Evolutionary conservation across 1,284 basidiomycete genomes (phyloP).

Genomic region (Peniophora sp.): DNA sequence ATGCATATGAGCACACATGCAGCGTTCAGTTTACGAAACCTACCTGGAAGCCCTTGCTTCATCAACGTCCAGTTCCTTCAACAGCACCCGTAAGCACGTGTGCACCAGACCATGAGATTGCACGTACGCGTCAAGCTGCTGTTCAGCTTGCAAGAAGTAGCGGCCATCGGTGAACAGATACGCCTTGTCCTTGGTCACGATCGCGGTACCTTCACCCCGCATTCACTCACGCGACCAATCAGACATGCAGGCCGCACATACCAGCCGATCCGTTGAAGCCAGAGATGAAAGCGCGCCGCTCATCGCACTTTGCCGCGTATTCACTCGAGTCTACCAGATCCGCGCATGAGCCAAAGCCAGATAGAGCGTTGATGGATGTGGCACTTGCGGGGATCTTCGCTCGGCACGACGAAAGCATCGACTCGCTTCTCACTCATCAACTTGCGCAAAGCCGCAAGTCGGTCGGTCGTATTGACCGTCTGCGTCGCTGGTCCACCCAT

Average conservation of each 20-base stretch:
- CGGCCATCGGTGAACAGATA: constrained; percentile 89
- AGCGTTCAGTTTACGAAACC: constrained; percentile 1
- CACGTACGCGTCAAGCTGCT: constrained; percentile 76
- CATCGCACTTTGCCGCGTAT: constrained; percentile 80
- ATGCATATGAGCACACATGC: constrained; percentile 1
- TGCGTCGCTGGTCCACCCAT: constrained; percentile 31
- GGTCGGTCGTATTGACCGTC: constrained; percentile 53
- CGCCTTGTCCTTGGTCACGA: constrained; percentile 69
- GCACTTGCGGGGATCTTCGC: constrained; percentile 80
- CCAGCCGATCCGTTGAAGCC: constrained; percentile 94
- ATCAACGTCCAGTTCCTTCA: constrained; percentile 85
- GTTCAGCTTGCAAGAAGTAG: constrained; percentile 88
- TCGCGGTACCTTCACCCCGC: constrained; percentile 55
- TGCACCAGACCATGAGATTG: too few relatives aligned
- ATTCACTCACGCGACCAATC: background rate
- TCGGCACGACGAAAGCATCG: constrained; percentile 72
- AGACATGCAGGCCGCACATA: constrained; percentile 17
- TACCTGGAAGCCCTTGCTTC: constrained; percentile 81
- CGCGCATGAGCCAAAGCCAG: background rate
- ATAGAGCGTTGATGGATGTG: background rate
- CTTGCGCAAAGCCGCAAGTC: constrained; percentile 52
- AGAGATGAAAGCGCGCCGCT: constrained; percentile 81
- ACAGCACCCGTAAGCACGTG: too few relatives aligned
- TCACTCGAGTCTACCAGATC: constrained; percentile 74
- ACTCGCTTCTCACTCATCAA: constrained; percentile 61